Percentiles rank a stretch among this genome's conserved stretches.
Conservation (phyloP, 2,329 filamentous ascomycete genomes). For the Lasiodiplodia sp. region DNA sequence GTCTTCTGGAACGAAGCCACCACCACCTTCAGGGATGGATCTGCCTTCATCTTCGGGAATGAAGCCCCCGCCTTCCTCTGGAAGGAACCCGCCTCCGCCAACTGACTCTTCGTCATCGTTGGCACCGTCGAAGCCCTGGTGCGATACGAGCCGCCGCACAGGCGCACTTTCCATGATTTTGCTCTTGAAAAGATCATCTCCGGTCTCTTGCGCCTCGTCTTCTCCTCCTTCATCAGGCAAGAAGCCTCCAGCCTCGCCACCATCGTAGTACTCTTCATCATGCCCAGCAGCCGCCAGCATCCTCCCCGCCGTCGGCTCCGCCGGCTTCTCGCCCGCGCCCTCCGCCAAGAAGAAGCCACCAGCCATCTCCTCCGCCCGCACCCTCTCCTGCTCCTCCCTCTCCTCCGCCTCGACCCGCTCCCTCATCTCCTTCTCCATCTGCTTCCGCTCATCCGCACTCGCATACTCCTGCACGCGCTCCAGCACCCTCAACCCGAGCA, state of each 20-base stretch:
- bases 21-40: conserved; percentile 27
- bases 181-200: conserved; percentile 6
- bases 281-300: conserved; percentile 8
- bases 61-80: conserved; percentile 34
- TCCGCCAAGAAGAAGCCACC: conserved; percentile 57
- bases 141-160: conserved; percentile 2
- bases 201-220: not conserved
- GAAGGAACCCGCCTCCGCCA: conserved; percentile 34
- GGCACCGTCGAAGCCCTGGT: conserved; percentile 10
- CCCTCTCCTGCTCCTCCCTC: conserved; percentile 31
- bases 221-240: conserved; percentile 37
- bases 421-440: conserved; percentile 31
- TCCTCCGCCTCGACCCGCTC: conserved; percentile 32
- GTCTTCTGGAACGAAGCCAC: conserved; percentile 47
- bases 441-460: conserved; percentile 40
- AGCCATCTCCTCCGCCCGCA: conserved; percentile 30
- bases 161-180: not conserved
- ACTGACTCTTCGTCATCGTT: not conserved
- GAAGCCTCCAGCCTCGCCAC: conserved; percentile 32
- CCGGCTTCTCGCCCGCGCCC: conserved; percentile 55
- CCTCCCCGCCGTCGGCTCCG: conserved; percentile 35
- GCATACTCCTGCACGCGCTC: conserved; percentile 71
- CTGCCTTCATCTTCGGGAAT: conserved; percentile 33
- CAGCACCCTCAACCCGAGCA: conserved; percentile 71
- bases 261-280: conserved; percentile 12